Conservation (phyloP, 1,284 basidiomycete species). For the Moesziomyces antarcticus region DNA sequence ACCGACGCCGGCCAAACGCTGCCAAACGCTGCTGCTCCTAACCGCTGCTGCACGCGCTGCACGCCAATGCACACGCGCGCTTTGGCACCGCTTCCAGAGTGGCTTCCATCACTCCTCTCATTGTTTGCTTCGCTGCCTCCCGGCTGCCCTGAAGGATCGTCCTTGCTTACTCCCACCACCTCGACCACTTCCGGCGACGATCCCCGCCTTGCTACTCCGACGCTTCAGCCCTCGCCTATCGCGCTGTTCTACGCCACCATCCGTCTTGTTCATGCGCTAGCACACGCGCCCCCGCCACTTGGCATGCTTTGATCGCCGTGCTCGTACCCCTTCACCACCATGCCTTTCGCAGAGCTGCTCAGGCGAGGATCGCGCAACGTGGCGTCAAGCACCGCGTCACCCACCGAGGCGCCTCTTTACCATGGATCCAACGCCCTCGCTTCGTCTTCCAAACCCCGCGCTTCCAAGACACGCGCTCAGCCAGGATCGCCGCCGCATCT, state of each 20-base stretch:
- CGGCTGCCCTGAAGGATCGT: not conserved
- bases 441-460: constrained; percentile 8
- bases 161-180: not conserved
- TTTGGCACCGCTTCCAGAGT: too few species aligned
- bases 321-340: constrained; percentile 7
- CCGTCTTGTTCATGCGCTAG: too few species aligned
- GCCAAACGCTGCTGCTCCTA: too few species aligned
- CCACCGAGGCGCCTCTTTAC: constrained; percentile 7
- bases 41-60: too few species aligned
- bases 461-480: constrained; percentile 7
- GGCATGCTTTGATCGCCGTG: not conserved
- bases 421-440: constrained; percentile 6
- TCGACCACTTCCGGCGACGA: not conserved
- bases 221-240: not conserved
- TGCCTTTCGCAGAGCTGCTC: constrained; percentile 30
- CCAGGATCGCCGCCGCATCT: constrained; percentile 1
- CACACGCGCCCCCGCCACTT: too few species aligned
- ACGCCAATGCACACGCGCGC: too few species aligned
- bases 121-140: too few species aligned
- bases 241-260: not conserved
- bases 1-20: too few species aligned
- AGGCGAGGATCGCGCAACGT: constrained; percentile 13
- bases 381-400: not conserved
- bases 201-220: not conserved
- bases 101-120: too few species aligned